Evolutionary conservation across 2,329 filamentous ascomycete species (phyloP), one percentile per base, ranked within the genome.

Genomic region (Neoascochyta sp.): DNA sequence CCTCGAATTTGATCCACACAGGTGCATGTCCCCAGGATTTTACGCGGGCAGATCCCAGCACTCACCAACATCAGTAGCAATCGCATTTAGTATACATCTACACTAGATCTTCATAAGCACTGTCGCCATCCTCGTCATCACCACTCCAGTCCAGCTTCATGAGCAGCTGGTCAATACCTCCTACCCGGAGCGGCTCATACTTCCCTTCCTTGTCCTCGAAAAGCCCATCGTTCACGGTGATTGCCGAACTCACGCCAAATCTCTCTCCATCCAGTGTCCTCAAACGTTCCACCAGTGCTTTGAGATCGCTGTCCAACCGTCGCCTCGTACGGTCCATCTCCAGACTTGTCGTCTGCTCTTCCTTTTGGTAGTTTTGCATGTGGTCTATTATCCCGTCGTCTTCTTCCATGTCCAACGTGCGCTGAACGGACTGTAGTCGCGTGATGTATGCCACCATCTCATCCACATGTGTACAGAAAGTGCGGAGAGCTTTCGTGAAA

Each of bases 121-220:
- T 29, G 11, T 30, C 32, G 32, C 47, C 50, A 14, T 57, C 58
- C 9, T 60, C 55, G 4, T 56, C 56, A 9, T 44, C 49, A 7
- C 36, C 53, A n/a, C 63, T 62, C 60, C 75, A 78, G 45, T 95
- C 88, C 49, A 95, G 67, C 68, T 95, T 95, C 86, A 95, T 94
- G 56, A 95, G 63, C 55, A 95, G 64, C 36, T 85, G 73, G 65
- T 95, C 87, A 24, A 95, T 78, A 1, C 87, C 85, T 0, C 86
- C 86, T 3, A 86, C 76, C 38, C 83, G 79, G 40, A 78, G 74
- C 1, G 86, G 83, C 16, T 81, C 71, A 57, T 86, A 95, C 0
- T 67, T 71, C 21, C 68, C 66, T 17, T 74, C 70, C 9, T 51
- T 47, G 30, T 46, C 24, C 18, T 42, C 22, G 12, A 24, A 21